phyloP scores from a whole-genome alignment of 1,284 basidiomycete species.

The Porogramme epimiltina region DNA sequence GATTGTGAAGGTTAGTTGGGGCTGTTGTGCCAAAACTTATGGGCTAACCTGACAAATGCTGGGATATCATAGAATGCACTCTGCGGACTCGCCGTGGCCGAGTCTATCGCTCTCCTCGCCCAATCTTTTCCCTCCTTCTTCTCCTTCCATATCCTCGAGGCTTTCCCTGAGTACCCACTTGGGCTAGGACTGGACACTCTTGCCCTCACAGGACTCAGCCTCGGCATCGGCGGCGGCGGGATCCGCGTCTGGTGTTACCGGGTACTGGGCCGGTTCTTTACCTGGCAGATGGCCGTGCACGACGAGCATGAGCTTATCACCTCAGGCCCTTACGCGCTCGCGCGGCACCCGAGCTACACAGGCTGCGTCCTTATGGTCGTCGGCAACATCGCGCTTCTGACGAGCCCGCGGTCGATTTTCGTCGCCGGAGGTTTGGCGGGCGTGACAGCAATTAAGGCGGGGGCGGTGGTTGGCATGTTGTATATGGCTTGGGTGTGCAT shows the following conservation, averaged over 20 bases:
- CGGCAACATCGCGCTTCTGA: slow-evolving; percentile 5
- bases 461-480: background rate
- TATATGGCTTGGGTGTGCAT: background rate
- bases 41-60: no score
- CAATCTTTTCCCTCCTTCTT: background rate
- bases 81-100: background rate
- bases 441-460: background rate
- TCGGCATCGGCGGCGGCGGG: slow-evolving; percentile 1
- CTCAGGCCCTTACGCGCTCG: slow-evolving; percentile 18
- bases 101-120: background rate
- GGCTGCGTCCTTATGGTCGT: slow-evolving; percentile 7
- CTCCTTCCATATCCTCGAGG: no score
- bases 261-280: slow-evolving; percentile 16
- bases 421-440: slow-evolving; percentile 1
- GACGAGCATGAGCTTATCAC: slow-evolving; percentile 19
- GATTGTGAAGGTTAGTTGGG: no score
- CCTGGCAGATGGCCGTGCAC: slow-evolving; percentile 14
- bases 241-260: slow-evolving; percentile 14
- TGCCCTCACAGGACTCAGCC: background rate
- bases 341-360: slow-evolving; percentile 22
- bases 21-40: no score
- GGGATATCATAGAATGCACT: background rate
- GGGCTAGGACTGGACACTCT: no score
- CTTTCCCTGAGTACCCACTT: background rate
- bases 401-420: background rate